Evolutionary conservation across 225 moss, liverwort and hornwort species (phyloP).

Genomic region (Climacium dendroides): DNA sequence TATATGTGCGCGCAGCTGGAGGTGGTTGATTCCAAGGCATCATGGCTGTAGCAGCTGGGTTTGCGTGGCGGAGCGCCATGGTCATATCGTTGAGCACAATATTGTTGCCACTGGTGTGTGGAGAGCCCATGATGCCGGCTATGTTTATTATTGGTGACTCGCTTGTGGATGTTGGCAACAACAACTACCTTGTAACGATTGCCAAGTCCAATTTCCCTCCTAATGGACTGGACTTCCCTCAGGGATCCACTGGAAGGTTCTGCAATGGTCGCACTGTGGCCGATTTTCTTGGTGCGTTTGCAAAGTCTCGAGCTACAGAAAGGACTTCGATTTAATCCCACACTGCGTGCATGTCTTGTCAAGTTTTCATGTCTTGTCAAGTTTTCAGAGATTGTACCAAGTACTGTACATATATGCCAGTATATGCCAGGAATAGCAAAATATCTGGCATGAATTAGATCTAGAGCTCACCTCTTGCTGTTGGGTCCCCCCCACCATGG

Average conservation of each 20-base stretch:
- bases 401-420: too few species aligned
- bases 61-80: background rate
- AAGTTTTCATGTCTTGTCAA: background rate
- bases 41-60: background rate
- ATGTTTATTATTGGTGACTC: conserved; percentile 51
- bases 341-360: background rate
- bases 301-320: background rate
- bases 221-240: conserved; percentile 45
- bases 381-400: background rate
- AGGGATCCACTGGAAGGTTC: conserved; percentile 46
- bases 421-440: background rate
- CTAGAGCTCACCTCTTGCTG: background rate
- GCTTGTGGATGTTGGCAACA: conserved; percentile 60
- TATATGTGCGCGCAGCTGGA: background rate
- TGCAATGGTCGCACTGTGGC: conserved; percentile 56
- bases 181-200: conserved; percentile 44
- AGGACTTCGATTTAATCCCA: background rate
- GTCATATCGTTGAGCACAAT: background rate
- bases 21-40: background rate
- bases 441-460: background rate
- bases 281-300: conserved; percentile 21
- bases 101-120: background rate
- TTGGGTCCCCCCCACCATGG: background rate
- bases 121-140: conserved; percentile 8
- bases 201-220: conserved; percentile 48